phyloP scores from a whole-genome alignment of 345 rosid genomes.

The Rhodamnia rubescens region DNA sequence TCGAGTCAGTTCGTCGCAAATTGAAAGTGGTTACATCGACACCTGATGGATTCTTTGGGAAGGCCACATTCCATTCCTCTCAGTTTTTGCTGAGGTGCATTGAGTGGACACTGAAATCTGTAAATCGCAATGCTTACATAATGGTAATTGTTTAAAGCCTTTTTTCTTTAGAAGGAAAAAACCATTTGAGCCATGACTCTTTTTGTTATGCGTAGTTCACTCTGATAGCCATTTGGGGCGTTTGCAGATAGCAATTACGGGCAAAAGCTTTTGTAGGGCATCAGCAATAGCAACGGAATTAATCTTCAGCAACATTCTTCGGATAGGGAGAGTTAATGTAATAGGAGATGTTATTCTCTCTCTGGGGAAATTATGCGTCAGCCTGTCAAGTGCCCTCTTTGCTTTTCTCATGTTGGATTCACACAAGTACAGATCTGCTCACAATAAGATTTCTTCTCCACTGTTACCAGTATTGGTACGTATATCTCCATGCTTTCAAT shows the following conservation, averaged over 20 bases:
- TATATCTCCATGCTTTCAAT: not conserved
- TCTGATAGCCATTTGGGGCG: not conserved
- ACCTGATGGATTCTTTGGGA: constrained; percentile 61
- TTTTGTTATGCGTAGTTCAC: not conserved
- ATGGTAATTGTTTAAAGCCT: constrained; percentile 40
- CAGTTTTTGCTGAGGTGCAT: constrained; percentile 45
- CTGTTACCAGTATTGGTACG: constrained; percentile 86
- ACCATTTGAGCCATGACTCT: not conserved
- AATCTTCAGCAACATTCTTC: constrained; percentile 73
- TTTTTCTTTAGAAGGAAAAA: not conserved
- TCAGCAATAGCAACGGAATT: constrained; percentile 83
- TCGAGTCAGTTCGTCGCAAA: constrained; percentile 76
- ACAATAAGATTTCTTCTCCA: constrained; percentile 86
- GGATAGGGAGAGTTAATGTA: constrained; percentile 89
- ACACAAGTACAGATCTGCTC: constrained; percentile 66
- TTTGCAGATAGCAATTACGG: constrained; percentile 81
- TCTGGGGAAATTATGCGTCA: constrained; percentile 88
- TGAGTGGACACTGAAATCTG: constrained; percentile 79
- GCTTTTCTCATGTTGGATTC: constrained; percentile 92
- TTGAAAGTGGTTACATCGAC: constrained; percentile 40
- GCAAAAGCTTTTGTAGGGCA: constrained; percentile 82
- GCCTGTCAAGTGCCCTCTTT: constrained; percentile 76
- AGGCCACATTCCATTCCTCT: constrained; percentile 42
- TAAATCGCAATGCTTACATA: constrained; percentile 92
- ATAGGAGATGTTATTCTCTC: constrained; percentile 87